Percentiles rank a stretch among this genome's conserved stretches.
Evolutionary conservation across 257 asterid genomes (phyloP).

Genomic region (Scutellaria barbata): DNA sequence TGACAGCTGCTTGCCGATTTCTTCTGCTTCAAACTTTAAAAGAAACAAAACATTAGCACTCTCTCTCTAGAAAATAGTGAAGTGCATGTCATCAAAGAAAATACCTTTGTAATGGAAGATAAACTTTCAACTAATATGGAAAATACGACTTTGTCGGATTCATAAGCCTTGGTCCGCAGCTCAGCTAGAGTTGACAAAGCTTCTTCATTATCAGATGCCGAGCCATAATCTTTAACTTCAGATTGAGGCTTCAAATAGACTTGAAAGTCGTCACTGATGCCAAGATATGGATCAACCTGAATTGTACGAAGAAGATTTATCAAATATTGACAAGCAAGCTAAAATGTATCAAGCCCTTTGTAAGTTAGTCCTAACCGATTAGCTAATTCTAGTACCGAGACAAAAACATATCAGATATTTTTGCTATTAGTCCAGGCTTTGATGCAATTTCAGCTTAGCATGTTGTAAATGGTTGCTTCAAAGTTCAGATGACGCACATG

Average conservation of each 20-base stretch:
- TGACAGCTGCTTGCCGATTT: conserved; percentile 65
- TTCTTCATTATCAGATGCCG: conserved; percentile 64
- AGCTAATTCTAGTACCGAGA: neutral
- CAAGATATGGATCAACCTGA: conserved; percentile 85
- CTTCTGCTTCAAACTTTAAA: conserved; percentile 73
- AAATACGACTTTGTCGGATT: conserved; percentile 54
- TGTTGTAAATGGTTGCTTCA: neutral
- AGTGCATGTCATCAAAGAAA: conserved; percentile 6
- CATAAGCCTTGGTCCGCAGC: conserved; percentile 55
- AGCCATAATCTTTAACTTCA: conserved; percentile 63
- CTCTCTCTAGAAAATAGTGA: neutral
- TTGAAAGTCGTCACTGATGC: conserved; percentile 83
- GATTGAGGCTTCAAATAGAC: conserved; percentile 66
- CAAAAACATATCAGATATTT: neutral
- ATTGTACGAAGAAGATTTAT: conserved; percentile 10
- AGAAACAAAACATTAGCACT: conserved; percentile 23
- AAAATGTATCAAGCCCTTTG: neutral
- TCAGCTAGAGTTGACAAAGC: conserved; percentile 66
- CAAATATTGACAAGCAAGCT: neutral
- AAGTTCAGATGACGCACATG: conserved; percentile 11
- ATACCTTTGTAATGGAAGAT: conserved; percentile 70
- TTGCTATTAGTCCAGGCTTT: neutral
- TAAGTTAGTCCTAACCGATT: neutral
- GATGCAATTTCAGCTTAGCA: neutral
- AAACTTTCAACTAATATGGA: conserved; percentile 60